Conservation (phyloP, 2,329 filamentous ascomycete species). For the Diaporthe aspalathi region DNA sequence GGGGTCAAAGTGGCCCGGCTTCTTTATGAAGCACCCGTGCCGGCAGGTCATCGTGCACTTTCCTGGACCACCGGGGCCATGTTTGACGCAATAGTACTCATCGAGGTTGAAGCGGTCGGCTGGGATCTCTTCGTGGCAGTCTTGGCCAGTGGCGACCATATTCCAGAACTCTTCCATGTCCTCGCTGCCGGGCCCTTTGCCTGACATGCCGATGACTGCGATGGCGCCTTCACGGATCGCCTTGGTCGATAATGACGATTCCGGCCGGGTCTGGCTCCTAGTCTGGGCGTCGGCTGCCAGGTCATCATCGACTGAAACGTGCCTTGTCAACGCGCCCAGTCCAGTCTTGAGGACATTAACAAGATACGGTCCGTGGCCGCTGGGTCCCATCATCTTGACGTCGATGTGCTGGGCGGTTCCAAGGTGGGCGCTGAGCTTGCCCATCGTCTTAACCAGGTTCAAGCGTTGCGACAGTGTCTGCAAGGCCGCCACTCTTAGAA, state of each 20-base stretch:
- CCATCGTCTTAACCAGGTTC: slow-evolving; percentile 1
- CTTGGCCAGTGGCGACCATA: slow-evolving; percentile 38
- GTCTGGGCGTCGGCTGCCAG: neutral
- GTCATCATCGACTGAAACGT: slow-evolving; percentile 12
- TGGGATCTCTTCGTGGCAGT: slow-evolving; percentile 38
- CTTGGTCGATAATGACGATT: neutral
- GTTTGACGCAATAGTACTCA: slow-evolving; percentile 33
- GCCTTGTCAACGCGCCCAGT: slow-evolving; percentile 7
- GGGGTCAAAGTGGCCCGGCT: slow-evolving; percentile 50
- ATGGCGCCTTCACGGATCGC: slow-evolving; percentile 7
- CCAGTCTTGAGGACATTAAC: slow-evolving; percentile 9
- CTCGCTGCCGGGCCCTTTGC: slow-evolving; percentile 48
- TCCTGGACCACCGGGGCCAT: slow-evolving; percentile 11
- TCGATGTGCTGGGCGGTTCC: slow-evolving; percentile 8
- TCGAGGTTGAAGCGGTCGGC: slow-evolving; percentile 36
- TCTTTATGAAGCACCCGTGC: slow-evolving; percentile 42
- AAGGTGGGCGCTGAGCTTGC: slow-evolving; percentile 12
- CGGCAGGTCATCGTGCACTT: slow-evolving; percentile 34
- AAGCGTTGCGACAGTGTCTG: slow-evolving; percentile 7
- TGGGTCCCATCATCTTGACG: slow-evolving; percentile 24
- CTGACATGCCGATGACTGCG: slow-evolving; percentile 46
- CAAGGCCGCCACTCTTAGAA: slow-evolving; percentile 1
- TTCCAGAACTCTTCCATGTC: slow-evolving; percentile 41
- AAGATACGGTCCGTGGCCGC: slow-evolving; percentile 7
- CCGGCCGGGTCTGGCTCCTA: neutral